Conservation (phyloP, 139 green algal genomes). For the Parachlorella kessleri region DNA sequence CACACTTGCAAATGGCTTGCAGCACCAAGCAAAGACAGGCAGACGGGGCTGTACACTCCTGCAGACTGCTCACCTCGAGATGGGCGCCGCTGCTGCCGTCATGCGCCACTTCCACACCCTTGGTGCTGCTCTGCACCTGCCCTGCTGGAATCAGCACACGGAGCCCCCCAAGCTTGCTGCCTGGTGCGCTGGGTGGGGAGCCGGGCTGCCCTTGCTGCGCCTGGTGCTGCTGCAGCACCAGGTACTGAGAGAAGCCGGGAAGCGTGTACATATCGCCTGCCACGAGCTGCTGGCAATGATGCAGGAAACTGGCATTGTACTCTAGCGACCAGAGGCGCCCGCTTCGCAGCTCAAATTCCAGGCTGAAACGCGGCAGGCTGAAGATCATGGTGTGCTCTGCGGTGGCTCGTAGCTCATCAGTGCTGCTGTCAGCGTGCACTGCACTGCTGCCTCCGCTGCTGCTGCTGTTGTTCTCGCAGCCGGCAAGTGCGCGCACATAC, state of each 20-base stretch:
- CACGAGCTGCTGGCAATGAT: constrained; percentile 29
- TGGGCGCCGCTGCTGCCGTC: background rate
- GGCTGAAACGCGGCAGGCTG: constrained; percentile 50
- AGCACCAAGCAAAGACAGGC: no score
- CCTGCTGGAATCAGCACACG: constrained; percentile 42
- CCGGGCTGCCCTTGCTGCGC: no score
- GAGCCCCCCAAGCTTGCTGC: no score
- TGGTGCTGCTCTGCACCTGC: background rate
- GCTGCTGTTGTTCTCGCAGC: background rate
- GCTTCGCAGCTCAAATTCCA: constrained; percentile 53
- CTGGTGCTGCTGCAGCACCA: constrained; percentile 56
- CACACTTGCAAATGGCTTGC: no score
- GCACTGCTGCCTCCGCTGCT: background rate
- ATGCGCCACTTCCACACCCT: background rate
- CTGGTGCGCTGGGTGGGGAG: no score
- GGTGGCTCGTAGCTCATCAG: background rate
- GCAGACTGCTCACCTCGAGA: constrained; percentile 13
- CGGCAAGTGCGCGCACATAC: background rate
- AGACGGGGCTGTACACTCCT: no score
- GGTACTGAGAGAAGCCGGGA: constrained; percentile 51
- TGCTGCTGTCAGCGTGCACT: background rate
- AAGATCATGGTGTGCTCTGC: constrained; percentile 12
- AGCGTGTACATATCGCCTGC: constrained; percentile 49
- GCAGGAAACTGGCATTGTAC: constrained; percentile 40
- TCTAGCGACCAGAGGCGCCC: background rate